Conservation (phyloP, 805 yeast genomes). For the Metschnikowia colocasiae region DNA sequence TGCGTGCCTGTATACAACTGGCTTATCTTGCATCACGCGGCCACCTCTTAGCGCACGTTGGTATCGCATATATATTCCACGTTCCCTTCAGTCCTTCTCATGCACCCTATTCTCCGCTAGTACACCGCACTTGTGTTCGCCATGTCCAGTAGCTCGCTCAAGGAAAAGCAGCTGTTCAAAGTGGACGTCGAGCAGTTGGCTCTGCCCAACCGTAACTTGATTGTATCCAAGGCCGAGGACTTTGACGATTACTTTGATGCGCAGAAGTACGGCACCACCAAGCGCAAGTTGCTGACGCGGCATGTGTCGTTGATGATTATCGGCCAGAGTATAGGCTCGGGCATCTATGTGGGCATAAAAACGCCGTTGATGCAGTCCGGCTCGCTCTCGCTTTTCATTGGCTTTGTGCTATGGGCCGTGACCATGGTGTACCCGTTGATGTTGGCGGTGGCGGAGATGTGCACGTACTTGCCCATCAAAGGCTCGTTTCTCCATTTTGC, state of each 20-base stretch:
- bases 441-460: conserved; percentile 38
- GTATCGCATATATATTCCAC: not conserved
- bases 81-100: not conserved
- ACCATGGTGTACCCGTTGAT: conserved; percentile 34
- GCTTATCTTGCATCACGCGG: conserved; percentile 4
- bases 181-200: conserved; percentile 15
- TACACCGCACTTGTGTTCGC: not conserved
- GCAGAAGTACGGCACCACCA: conserved; percentile 28
- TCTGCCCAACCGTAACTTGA: conserved; percentile 9
- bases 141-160: conserved; percentile 3
- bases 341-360: conserved; percentile 32
- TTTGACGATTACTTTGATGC: conserved; percentile 28
- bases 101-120: not conserved
- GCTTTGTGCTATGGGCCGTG: conserved; percentile 28
- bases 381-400: conserved; percentile 32
- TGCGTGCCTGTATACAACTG: not conserved
- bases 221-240: conserved; percentile 16
- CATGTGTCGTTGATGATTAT: conserved; percentile 36
- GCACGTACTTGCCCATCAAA: conserved; percentile 33
- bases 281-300: conserved; percentile 27
- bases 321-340: conserved; percentile 36
- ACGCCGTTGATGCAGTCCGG: conserved; percentile 32
- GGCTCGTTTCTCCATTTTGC: conserved; percentile 34
- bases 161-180: conserved; percentile 7
- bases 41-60: conserved; percentile 1